Evolutionary conservation across 2,329 filamentous ascomycete genomes (phyloP).

Genomic region (Colletotrichum lupini): DNA sequence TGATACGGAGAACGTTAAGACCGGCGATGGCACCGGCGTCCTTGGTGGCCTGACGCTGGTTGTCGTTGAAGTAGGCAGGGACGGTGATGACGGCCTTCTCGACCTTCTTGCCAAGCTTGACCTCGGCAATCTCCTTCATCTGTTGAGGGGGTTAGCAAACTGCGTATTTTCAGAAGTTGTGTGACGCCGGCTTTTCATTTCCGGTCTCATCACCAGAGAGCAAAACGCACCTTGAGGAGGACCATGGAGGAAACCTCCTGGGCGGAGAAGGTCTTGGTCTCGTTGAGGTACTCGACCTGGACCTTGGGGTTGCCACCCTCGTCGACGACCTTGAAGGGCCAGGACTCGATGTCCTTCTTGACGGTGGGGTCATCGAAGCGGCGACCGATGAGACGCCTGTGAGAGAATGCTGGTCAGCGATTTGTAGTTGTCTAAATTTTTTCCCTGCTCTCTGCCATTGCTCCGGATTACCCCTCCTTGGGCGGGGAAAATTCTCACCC

Average conservation of each 20-base stretch:
- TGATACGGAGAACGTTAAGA: slow-evolving; percentile 99
- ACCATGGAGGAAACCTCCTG: slow-evolving; percentile 99
- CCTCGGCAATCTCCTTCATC: slow-evolving; percentile 99
- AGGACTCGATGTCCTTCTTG: slow-evolving; percentile 98
- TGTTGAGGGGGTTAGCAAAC: slow-evolving; percentile 49
- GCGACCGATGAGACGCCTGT: slow-evolving; percentile 95
- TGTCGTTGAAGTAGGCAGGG: slow-evolving; percentile 99
- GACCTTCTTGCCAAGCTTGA: slow-evolving; percentile 98
- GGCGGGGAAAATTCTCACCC: slow-evolving; percentile 17
- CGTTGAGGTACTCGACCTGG: slow-evolving; percentile 93
- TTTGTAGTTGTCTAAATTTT: not conserved
- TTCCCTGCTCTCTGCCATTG: not conserved
- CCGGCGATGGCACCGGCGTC: slow-evolving; percentile 97
- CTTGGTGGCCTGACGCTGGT: slow-evolving; percentile 99
- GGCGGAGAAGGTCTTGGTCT: slow-evolving; percentile 95
- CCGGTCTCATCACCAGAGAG: not conserved
- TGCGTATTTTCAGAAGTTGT: not conserved
- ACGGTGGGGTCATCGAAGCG: slow-evolving; percentile 95
- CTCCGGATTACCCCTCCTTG: slow-evolving; percentile 25
- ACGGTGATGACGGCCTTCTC: slow-evolving; percentile 99
- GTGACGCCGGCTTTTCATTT: not conserved
- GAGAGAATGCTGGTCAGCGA: slow-evolving; percentile 28
- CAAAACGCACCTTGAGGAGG: slow-evolving; percentile 82
- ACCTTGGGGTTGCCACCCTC: slow-evolving; percentile 89
- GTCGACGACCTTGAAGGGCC: slow-evolving; percentile 99